Base-by-base conservation (phyloP, 2,329 filamentous ascomycete genomes). In the Cladosporium sphaerospermum region DNA sequence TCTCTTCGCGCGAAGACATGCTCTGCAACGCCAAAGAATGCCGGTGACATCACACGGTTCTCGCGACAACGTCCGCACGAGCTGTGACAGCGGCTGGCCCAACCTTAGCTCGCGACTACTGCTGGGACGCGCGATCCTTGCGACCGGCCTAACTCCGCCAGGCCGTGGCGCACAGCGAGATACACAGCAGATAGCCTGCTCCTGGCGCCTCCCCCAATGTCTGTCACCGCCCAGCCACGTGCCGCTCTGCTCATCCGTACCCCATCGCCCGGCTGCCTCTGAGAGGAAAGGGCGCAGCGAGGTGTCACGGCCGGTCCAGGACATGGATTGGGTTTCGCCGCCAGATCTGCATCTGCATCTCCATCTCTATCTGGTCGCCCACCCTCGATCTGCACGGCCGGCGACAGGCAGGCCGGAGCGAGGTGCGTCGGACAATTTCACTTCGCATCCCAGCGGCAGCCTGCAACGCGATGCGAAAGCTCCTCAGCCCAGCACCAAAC, bases 171-270 rank as follows among this genome's bases (percentile, higher is more conserved):
- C 16, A n/a, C 10, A 43, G n/a, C 18, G 23, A 49, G 32, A 19
- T 39, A 37, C 40, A 36, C 42, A 13, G n/a, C 19, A 7, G 23
- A 23, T 9, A 3, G 3, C 37, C 18, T 19, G 10, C 32, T 11
- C 32, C n/a, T 19, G 34, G 13, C 11, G 34, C 34, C 37, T 49
- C 16, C 14, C 39, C 4, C 11, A 41, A 18, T 14, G 16, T 41
- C 40, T 23, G 10, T 14, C n/a, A 3, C 16, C 19, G 19, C 42
- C 42, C 42, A 16, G 48, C 48, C 48, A 51, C 48, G 48, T 51
- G 48, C 48, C 48, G 18, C 9, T 10, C 2, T 37, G 48, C 31
- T 18, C 9, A 14, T 40, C 37, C 32, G 37, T 33, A 16, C 18
- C n/a, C 8, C 19, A 5, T 36, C 39, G 40, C 31, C 40, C 16